A percentile compares a stretch with the other conserved stretches of the same genome.
Conservation (phyloP, 192 early-diverging fungal species). For the Mortierella alpina region DNA sequence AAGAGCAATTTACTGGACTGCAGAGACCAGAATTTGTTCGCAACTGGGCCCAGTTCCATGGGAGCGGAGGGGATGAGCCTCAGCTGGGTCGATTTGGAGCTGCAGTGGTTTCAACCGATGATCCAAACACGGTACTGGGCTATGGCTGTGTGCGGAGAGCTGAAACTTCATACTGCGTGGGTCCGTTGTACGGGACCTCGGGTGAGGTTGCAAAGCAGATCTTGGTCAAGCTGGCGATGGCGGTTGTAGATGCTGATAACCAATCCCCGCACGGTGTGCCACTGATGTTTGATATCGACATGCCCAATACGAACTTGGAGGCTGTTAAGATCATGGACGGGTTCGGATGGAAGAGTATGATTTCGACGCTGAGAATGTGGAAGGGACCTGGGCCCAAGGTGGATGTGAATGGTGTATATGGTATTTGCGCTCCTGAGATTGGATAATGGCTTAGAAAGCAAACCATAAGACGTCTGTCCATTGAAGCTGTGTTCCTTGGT, state of each 20-base stretch:
- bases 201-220: neutral
- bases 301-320: neutral
- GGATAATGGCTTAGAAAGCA: neutral
- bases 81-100: neutral
- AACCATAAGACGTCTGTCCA: too few species aligned
- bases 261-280: neutral
- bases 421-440: neutral
- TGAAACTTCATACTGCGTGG: neutral
- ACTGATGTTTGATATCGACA: neutral
- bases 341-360: neutral
- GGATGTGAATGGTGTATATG: neutral
- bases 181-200: neutral
- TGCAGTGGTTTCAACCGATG: conserved; percentile 1
- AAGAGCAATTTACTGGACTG: conserved; percentile 1
- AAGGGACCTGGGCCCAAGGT: neutral
- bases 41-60: conserved; percentile 13
- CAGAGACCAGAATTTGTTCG: conserved; percentile 6
- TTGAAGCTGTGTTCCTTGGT: too few species aligned
- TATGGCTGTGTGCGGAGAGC: neutral
- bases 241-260: neutral
- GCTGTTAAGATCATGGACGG: neutral
- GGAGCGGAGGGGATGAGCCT: neutral
- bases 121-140: neutral
- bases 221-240: neutral
- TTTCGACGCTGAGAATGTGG: neutral